Base-by-base conservation (phyloP, 2,329 filamentous ascomycete species). In the Monilinia fructigena region DNA sequence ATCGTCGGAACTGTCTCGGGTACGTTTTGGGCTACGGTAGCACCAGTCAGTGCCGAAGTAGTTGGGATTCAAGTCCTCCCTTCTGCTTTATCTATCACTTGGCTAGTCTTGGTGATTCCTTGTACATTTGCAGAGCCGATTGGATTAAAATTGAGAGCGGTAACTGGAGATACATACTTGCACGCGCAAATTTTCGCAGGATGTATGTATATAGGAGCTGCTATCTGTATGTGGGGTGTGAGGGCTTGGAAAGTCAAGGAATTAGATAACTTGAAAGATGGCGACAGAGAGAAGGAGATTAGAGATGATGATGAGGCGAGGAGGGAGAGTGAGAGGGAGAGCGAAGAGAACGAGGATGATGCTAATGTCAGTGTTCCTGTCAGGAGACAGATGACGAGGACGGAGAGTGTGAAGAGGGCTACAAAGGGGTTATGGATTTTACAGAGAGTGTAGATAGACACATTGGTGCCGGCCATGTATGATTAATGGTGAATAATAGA, bases 61-160 rank as follows among this genome's bases (percentile, higher is more conserved):
- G 85, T 93, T 40, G 90, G 90, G 0, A 76, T 94, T 5, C 83
- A 83, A 66, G 79, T 89, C 53, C 81, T 93, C 2, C 89, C 91
- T 0, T 86, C 88, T 16, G 86, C 85, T 71, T 77, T 94, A 50
- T 90, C 86, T 63, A 81, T 94, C 23, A 83, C 87, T 26, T 94
- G 91, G 91, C 74, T 93, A 35, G 80, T 87, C 7, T 82, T 94
- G 20, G 85, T 89, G 6, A 75, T 92, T 12, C 91, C 91, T 0
- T 85, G 85, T 16, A 91, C 89, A 0, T 92, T 88, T 70, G 83
- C 86, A 48, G 86, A 88, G 70, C 78, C 83, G 0, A 86, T 87
- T 68, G 85, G 80, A 0, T 76, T 87, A 14, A 79, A 84, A 69
- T 81, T 87, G 66, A 80, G 84, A 47, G 76, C 76, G 2, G 76